Base-by-base conservation (phyloP, 441 rosid species). In the Aquilaria agallochum region DNA sequence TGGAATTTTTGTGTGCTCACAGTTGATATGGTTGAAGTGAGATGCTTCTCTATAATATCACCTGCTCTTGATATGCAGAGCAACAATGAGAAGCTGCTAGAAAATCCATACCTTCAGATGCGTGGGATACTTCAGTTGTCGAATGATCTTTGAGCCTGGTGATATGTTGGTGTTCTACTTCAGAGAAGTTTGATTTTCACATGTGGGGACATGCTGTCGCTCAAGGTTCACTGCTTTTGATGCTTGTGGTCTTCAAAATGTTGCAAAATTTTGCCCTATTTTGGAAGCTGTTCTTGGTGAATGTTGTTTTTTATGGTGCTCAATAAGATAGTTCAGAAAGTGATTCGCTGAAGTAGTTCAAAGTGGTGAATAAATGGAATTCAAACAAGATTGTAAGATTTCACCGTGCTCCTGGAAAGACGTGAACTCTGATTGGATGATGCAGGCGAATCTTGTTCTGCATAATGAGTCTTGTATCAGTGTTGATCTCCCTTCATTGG, bases 101-200 rank as follows among this genome's bases (percentile, higher is more conserved):
- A 95, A 80, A 95, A 95, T 72, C 98, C 98, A 31, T 92, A 92
- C 72, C 95, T 95, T 78, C 99, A 95, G 86, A 90, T 95, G 92
- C 88, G 90, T 33, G 98, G 99, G 75, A 82, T 95, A 76, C 90
- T 92, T 78, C 96, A 92, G 79, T 72, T 95, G 67, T 91, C 97
- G 58, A 95, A 81, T 72, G 96, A 86, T 75, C 81, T 83, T 64
- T 83, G 71, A 75, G 62, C 71, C 62, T 70, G 75, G 58, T 67
- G 74, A 68, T 51, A 68, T 67, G 53, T 69, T 63, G 61, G 63
- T 68, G 66, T 45, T 55, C 47, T 51, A 59, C 48, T 53, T 14
- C 53, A 31, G 65, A 47, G 20, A 20, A 45, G 56, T 14, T 50
- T 57, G 50, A 49, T 56, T 52, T 57, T 31, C 68, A 50, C 64